Percentiles rank a stretch among this genome's conserved stretches.
Evolutionary conservation across 495 filamentous ascomycete genomes (phyloP).

Genomic region (Xylaria acuta): DNA sequence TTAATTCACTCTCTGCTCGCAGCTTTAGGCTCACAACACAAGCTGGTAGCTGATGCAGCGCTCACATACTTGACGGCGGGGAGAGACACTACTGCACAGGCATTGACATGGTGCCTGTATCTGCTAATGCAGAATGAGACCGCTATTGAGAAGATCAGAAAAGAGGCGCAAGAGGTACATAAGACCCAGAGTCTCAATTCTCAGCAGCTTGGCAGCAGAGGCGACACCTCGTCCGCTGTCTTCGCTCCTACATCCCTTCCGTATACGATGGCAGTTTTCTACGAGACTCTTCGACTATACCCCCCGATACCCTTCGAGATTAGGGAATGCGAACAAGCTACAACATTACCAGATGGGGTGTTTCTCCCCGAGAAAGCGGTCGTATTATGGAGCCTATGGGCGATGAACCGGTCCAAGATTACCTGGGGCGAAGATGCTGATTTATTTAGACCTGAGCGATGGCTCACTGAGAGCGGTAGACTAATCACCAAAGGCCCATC

Average conservation of each 20-base stretch:
- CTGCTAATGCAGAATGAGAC: slow-evolving; percentile 57
- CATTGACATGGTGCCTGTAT: slow-evolving; percentile 66
- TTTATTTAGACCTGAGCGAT: slow-evolving; percentile 59
- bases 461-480: slow-evolving; percentile 50
- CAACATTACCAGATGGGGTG: slow-evolving; percentile 64
- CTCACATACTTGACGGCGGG: slow-evolving; percentile 67
- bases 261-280: slow-evolving; percentile 63
- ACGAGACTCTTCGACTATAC: slow-evolving; percentile 61
- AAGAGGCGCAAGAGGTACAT: slow-evolving; percentile 45
- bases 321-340: slow-evolving; percentile 57
- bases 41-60: slow-evolving; percentile 62
- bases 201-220: neutral
- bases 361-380: slow-evolving; percentile 57
- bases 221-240: slow-evolving; percentile 40
- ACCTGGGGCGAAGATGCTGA: slow-evolving; percentile 65
- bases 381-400: slow-evolving; percentile 65
- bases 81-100: slow-evolving; percentile 66
- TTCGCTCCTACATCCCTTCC: slow-evolving; percentile 55
- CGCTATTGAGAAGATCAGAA: slow-evolving; percentile 45
- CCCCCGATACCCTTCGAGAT: slow-evolving; percentile 69
- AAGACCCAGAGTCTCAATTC: slow-evolving; percentile 12
- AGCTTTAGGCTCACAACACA: slow-evolving; percentile 53
- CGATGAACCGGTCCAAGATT: slow-evolving; percentile 61
- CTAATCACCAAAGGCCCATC: slow-evolving; percentile 52
- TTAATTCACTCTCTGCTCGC: slow-evolving; percentile 64